Base-by-base conservation (phyloP, 2,329 filamentous ascomycete genomes). In the Atkinsonella hypoxylon region DNA sequence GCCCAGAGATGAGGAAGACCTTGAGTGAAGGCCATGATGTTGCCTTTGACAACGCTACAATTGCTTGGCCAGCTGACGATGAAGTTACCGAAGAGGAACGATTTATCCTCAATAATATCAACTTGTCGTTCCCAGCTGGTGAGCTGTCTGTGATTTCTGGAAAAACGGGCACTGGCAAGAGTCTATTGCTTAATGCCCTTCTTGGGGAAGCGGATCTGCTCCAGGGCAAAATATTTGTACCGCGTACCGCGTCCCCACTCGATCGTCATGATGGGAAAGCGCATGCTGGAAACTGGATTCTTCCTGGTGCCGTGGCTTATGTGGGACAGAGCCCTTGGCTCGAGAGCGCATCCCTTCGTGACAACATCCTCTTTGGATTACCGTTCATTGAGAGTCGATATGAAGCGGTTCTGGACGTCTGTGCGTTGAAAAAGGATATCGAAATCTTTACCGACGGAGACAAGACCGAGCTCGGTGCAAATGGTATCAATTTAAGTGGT, bases 241-340 rank as follows among this genome's bases (percentile, higher is more conserved):
- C 80, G 1, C 63, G 61, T 15, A 67, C 77, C 0, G 75, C 76
- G 1, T 56, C 70, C 0, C 66, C 77, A 0, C 60, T 70, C 4
- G 74, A 84, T 30, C 74, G 83, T 38, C 75, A 77, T 54, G 83
- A 87, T 57, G 62, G 68, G 48, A 77, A 81, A 54, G 85, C 85
- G 2, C 83, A 78, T 45, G 70, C 62, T 44, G 71, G 65, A 32
- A 76, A 87, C 56, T 89, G 86, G 86, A 81, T 85, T 43, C 74
- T 89, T 15, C 76, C 82, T 8, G 75, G 76, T 2, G 77, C 83
- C 1, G 76, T 89, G 45, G 87, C 87, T 0, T 91, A 83, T 57
- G 84, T 90, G 34, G 79, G 83, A 1, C 86, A 90, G 61, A 88
- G 85, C 8, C 87, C 87, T 0, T 93, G 87, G 87, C 87, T 93